These are phyloP conservation scores for Alternaria consortialis DNA, from an alignment of 2,329 filamentous ascomycete species.

Conservation along the genomic window DNA sequence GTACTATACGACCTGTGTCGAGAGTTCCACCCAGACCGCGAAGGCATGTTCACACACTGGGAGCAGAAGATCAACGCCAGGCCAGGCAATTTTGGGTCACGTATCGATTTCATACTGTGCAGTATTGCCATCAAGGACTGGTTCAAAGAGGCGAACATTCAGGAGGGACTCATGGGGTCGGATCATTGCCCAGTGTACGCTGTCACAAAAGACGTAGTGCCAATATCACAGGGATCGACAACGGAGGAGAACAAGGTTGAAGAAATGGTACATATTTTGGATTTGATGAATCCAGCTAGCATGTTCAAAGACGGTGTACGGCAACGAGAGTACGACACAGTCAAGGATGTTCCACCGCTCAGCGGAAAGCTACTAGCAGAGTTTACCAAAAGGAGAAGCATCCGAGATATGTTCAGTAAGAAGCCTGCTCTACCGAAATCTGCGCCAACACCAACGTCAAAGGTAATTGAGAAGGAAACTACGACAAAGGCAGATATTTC, in stretches of 20 bases:
- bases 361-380: slow-evolving; percentile 88
- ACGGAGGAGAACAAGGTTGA: slow-evolving; percentile 46
- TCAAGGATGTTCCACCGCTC: slow-evolving; percentile 72
- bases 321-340: slow-evolving; percentile 68
- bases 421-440: slow-evolving; percentile 28
- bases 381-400: slow-evolving; percentile 83
- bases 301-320: slow-evolving; percentile 75
- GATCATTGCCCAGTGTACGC: slow-evolving; percentile 96
- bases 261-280: slow-evolving; percentile 64
- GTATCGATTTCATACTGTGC: slow-evolving; percentile 94
- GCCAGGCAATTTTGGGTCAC: slow-evolving; percentile 90
- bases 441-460: slow-evolving; percentile 9
- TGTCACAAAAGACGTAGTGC: slow-evolving; percentile 71
- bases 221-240: slow-evolving; percentile 33
- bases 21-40: slow-evolving; percentile 78
- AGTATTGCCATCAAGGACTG: slow-evolving; percentile 80
- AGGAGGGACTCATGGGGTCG: slow-evolving; percentile 91
- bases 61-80: slow-evolving; percentile 93
- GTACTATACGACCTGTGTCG: slow-evolving; percentile 86
- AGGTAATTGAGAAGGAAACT: background rate
- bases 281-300: slow-evolving; percentile 80
- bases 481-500: slow-evolving; percentile 5
- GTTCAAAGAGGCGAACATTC: slow-evolving; percentile 84
- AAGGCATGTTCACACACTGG: slow-evolving; percentile 98
- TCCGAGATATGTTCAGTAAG: slow-evolving; percentile 88